Percentiles rank a stretch among this genome's conserved stretches.
These are phyloP conservation scores for Liquidambar formosana DNA, from an alignment of 164 flowering plant species.

Conservation along the genomic window DNA sequence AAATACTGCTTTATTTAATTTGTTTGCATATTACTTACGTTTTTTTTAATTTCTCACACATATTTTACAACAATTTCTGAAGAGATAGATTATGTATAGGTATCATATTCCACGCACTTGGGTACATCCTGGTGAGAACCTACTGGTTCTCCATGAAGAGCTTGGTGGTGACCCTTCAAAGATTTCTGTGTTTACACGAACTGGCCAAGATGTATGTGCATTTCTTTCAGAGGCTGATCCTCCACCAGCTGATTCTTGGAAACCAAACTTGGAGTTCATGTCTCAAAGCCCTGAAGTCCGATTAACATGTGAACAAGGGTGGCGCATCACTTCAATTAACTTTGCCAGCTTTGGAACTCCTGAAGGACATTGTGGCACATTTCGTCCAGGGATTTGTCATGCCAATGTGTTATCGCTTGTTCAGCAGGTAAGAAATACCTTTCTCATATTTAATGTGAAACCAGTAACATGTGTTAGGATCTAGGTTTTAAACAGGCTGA, in stretches of 20 bases:
- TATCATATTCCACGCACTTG: slow-evolving; percentile 70
- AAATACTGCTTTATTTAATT: background rate
- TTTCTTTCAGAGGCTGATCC: slow-evolving; percentile 51
- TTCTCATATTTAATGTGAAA: background rate
- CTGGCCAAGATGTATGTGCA: slow-evolving; percentile 46
- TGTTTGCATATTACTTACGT: background rate
- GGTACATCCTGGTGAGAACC: slow-evolving; percentile 53
- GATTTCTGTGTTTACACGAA: slow-evolving; percentile 39
- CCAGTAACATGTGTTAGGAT: background rate
- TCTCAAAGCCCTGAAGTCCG: slow-evolving; percentile 38
- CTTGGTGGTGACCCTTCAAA: slow-evolving; percentile 65
- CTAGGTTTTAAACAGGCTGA: background rate
- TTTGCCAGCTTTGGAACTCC: slow-evolving; percentile 69
- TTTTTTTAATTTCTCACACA: background rate
- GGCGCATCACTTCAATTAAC: slow-evolving; percentile 41
- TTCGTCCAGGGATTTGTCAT: slow-evolving; percentile 45
- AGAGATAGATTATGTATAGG: slow-evolving; percentile 31
- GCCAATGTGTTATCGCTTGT: slow-evolving; percentile 30
- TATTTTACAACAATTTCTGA: background rate
- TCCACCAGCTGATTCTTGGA: slow-evolving; percentile 46
- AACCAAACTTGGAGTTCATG: slow-evolving; percentile 19
- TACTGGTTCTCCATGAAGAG: slow-evolving; percentile 61
- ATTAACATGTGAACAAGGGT: slow-evolving; percentile 47
- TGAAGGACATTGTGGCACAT: slow-evolving; percentile 53
- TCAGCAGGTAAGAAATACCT: slow-evolving; percentile 31